A percentile compares a stretch with the other conserved stretches of the same genome.
phyloP scores from a whole-genome alignment of 192 early-diverging fungal genomes.

The Mortierella claussenii region DNA sequence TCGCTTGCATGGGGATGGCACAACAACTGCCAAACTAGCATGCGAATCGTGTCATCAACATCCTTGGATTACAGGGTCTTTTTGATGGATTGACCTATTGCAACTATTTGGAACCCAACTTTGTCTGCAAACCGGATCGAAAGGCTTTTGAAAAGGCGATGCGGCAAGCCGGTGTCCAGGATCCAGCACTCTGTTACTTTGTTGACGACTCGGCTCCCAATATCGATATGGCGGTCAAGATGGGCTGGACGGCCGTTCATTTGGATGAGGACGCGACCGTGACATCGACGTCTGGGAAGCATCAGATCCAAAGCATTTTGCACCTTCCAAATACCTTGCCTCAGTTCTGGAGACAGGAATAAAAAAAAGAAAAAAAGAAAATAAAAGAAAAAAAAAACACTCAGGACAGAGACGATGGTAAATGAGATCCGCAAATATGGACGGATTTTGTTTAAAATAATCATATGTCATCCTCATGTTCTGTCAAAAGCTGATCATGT shows the following conservation, averaged over 20 bases:
- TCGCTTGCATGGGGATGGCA: no score
- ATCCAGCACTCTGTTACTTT: slow-evolving; percentile 30
- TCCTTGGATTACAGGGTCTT: slow-evolving; percentile 69
- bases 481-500: no score
- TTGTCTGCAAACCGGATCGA: slow-evolving; percentile 35
- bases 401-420: not conserved
- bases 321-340: slow-evolving; percentile 71
- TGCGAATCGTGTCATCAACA: slow-evolving; percentile 18
- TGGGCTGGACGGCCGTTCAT: slow-evolving; percentile 62
- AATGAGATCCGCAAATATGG: not conserved
- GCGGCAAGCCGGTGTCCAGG: slow-evolving; percentile 33
- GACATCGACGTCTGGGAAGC: slow-evolving; percentile 43
- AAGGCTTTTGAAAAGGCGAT: slow-evolving; percentile 44
- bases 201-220: slow-evolving; percentile 64
- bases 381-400: no score
- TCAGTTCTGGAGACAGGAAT: slow-evolving; percentile 58
- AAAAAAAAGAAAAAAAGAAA: no score
- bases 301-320: slow-evolving; percentile 63
- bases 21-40: slow-evolving; percentile 19
- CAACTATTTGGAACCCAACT: slow-evolving; percentile 28
- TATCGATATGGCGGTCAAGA: slow-evolving; percentile 64
- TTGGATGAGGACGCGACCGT: slow-evolving; percentile 30
- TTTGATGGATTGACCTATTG: slow-evolving; percentile 76
- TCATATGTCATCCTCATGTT: not conserved
- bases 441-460: not conserved